Percentiles rank a stretch among this genome's conserved stretches.
phyloP scores from a whole-genome alignment of 2,329 filamentous ascomycete species.

The Fonsecaea pedrosoi region DNA sequence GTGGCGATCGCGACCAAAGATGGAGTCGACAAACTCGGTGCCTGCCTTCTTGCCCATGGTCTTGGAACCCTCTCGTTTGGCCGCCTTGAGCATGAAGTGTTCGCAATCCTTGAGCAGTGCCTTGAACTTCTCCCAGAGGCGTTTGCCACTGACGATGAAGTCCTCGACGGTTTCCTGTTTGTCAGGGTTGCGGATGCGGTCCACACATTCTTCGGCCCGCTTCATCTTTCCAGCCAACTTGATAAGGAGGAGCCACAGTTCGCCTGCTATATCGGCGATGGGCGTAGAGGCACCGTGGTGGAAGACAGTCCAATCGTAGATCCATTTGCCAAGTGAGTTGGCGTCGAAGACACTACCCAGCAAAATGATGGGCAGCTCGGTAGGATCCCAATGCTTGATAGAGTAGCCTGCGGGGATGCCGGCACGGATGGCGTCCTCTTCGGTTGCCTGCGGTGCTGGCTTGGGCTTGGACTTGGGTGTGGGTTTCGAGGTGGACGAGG shows the following conservation, averaged over 20 bases:
- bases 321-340: constrained; percentile 98
- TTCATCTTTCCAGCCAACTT: constrained; percentile 94
- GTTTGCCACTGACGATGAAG: constrained; percentile 87
- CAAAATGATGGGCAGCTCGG: constrained; percentile 90
- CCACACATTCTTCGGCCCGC: constrained; percentile 79
- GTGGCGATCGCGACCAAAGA: constrained; percentile 91
- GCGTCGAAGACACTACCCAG: constrained; percentile 96
- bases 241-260: constrained; percentile 93
- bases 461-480: constrained; percentile 52
- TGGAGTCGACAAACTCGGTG: constrained; percentile 92
- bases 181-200: constrained; percentile 73
- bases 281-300: constrained; percentile 80
- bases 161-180: constrained; percentile 84
- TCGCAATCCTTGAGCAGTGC: constrained; percentile 89
- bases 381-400: constrained; percentile 97
- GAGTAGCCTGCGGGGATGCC: constrained; percentile 89
- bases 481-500: constrained; percentile 59
- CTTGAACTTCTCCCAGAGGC: constrained; percentile 83
- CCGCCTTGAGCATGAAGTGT: constrained; percentile 90
- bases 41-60: constrained; percentile 91
- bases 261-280: constrained; percentile 88
- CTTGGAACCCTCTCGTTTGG: constrained; percentile 72
- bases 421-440: constrained; percentile 67
- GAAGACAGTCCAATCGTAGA: constrained; percentile 99
- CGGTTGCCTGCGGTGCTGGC: constrained; percentile 60